Percentiles rank a stretch among this genome's conserved stretches.
Evolutionary conservation across 1,284 basidiomycete genomes (phyloP).

Genomic region (Fomitopsis pinicola): DNA sequence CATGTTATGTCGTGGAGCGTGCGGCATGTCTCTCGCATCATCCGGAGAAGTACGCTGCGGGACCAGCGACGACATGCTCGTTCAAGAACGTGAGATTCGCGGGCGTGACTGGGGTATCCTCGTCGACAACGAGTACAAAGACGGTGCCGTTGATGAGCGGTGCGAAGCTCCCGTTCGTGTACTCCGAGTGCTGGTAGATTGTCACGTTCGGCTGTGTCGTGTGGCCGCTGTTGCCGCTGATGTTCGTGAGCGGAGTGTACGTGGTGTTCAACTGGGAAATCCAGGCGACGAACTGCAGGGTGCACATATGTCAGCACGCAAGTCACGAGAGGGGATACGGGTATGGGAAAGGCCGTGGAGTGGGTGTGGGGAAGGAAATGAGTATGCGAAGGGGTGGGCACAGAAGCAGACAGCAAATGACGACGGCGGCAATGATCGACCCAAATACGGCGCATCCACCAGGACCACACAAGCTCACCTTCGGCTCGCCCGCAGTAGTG

Average conservation of each 20-base stretch:
- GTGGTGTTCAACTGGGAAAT: conserved; percentile 64
- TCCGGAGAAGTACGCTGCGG: conserved; percentile 46
- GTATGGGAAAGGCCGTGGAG: not conserved
- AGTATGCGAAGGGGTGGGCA: not conserved
- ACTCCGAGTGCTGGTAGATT: conserved; percentile 35
- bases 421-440: not conserved
- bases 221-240: conserved; percentile 38
- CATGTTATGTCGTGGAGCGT: no score
- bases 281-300: conserved; percentile 41
- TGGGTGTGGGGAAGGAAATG: not conserved
- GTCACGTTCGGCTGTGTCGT: conserved; percentile 43
- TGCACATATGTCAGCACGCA: conserved; percentile 8
- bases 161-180: conserved; percentile 16
- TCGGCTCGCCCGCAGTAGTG: conserved; percentile 38
- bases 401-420: not conserved
- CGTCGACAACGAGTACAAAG: conserved; percentile 55
- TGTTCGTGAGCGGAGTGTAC: conserved; percentile 45
- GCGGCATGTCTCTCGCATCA: conserved; percentile 18
- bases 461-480: conserved; percentile 24
- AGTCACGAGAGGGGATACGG: not conserved
- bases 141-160: conserved; percentile 47
- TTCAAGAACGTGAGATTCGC: conserved; percentile 54
- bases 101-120: conserved; percentile 50
- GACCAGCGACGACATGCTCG: conserved; percentile 54
- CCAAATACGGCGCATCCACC: no score